These are phyloP conservation scores for Aspergillus avenaceus DNA, from an alignment of 495 filamentous ascomycete genomes.

Conservation along the genomic window DNA sequence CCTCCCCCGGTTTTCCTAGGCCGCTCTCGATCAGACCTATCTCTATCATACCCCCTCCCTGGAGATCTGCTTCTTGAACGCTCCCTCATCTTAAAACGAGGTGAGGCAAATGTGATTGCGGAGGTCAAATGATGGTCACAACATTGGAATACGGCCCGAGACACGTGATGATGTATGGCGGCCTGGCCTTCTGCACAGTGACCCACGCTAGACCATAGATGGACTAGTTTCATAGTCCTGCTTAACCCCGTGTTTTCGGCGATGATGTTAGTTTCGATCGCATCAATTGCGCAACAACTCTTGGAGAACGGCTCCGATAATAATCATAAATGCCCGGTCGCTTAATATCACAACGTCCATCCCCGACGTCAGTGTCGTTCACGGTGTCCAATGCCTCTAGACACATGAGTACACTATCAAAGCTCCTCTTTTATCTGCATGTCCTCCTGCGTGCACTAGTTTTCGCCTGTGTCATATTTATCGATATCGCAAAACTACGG, in stretches of 20 bases:
- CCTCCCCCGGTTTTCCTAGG: conserved; percentile 44
- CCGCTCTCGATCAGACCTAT: conserved; percentile 19
- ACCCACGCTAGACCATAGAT: conserved; percentile 6
- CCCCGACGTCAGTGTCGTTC: conserved; percentile 81
- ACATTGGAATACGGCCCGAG: conserved; percentile 3
- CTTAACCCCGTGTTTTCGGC: not conserved
- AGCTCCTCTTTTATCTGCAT: conserved; percentile 46
- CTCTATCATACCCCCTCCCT: conserved; percentile 15
- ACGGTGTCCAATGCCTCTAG: conserved; percentile 70
- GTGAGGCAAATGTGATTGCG: conserved; percentile 14
- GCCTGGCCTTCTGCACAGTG: not conserved
- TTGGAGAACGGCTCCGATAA: not conserved
- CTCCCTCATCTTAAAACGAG: conserved; percentile 27
- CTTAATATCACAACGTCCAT: conserved; percentile 68
- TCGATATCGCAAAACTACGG: conserved; percentile 37
- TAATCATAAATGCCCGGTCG: conserved; percentile 34
- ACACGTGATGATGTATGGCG: conserved; percentile 26
- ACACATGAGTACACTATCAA: conserved; percentile 52
- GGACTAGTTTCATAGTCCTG: conserved; percentile 14
- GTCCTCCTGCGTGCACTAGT: conserved; percentile 46
- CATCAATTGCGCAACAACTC: not conserved
- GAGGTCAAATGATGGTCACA: conserved; percentile 3
- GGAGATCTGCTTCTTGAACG: conserved; percentile 38
- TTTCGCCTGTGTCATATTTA: conserved; percentile 35
- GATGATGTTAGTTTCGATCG: not conserved